A percentile compares a stretch with the other conserved stretches of the same genome.
Conservation (phyloP, 2,329 filamentous ascomycete genomes). For the Cytospora chrysosperma region DNA sequence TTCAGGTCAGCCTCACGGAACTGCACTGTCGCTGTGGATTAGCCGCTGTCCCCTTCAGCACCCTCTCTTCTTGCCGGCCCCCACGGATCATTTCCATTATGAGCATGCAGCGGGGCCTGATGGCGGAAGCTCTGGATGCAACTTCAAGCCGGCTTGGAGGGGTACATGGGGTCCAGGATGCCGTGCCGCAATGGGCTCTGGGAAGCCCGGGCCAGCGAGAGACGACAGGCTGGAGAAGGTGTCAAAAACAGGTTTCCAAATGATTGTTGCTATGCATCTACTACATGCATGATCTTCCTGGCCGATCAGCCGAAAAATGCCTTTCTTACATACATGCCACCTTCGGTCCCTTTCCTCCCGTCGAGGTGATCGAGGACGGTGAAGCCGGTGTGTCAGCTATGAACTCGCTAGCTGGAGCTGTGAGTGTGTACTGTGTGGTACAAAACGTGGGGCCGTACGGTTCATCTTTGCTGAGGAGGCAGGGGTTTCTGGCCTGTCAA, state of each 20-base stretch:
- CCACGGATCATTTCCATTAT: not conserved
- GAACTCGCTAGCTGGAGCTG: not conserved
- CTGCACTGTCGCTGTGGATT: not conserved
- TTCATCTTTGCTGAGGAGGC: not conserved
- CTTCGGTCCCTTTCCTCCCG: not conserved
- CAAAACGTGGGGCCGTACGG: not conserved
- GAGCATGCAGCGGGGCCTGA: not conserved
- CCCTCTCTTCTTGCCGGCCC: not conserved
- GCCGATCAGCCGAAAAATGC: conserved; percentile 1
- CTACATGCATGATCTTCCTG: conserved; percentile 2
- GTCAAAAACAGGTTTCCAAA: conserved; percentile 14
- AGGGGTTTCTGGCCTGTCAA: not conserved
- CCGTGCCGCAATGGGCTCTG: conserved; percentile 5
- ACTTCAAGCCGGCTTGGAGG: not conserved
- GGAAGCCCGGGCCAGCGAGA: conserved; percentile 1
- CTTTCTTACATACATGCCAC: not conserved
- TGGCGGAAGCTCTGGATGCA: not conserved
- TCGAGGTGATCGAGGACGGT: not conserved
- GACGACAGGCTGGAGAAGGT: conserved; percentile 1
- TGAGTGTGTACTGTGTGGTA: not conserved
- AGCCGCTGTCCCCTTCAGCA: not conserved
- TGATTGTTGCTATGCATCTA: conserved; percentile 1
- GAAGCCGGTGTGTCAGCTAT: not conserved
- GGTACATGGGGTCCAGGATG: not conserved
- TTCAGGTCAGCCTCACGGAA: not conserved